These are phyloP conservation scores for Trichoderma erinaceum DNA, from an alignment of 495 filamentous ascomycete genomes.

Conservation along the genomic window DNA sequence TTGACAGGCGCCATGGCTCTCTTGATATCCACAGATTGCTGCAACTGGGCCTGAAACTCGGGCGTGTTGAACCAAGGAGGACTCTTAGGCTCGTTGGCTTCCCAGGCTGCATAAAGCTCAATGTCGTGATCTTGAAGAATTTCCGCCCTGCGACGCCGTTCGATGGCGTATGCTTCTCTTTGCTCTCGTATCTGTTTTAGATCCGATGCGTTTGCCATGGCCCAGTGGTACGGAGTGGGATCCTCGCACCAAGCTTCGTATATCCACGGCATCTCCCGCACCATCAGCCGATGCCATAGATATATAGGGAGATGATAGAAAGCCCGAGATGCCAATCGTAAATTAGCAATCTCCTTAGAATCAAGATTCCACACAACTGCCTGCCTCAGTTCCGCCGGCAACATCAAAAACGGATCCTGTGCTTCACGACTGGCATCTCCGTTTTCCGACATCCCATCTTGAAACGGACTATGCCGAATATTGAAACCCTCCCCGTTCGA, in stretches of 20 bases:
- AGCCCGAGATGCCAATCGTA: neutral
- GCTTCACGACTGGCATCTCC: neutral
- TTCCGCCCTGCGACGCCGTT: neutral
- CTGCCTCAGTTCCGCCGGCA: neutral
- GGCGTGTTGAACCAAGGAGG: neutral
- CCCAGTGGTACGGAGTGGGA: neutral
- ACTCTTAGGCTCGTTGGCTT: neutral
- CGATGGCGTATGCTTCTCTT: neutral
- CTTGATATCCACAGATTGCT: neutral
- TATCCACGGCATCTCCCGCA: neutral
- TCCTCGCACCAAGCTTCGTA: conserved; percentile 5
- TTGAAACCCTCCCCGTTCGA: neutral
- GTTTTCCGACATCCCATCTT: neutral
- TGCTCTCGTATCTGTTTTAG: neutral
- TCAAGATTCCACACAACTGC: neutral
- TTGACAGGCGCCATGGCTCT: neutral
- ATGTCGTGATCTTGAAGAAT: neutral
- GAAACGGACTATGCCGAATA: neutral
- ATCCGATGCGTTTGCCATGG: neutral
- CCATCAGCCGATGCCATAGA: neutral
- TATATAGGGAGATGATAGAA: neutral
- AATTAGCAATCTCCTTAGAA: neutral
- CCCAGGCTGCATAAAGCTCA: neutral
- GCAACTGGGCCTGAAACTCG: neutral
- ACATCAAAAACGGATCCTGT: neutral